Percentiles rank a stretch among this genome's conserved stretches.
Conservation (phyloP, 495 filamentous ascomycete species). For the Daldinia concentrica region DNA sequence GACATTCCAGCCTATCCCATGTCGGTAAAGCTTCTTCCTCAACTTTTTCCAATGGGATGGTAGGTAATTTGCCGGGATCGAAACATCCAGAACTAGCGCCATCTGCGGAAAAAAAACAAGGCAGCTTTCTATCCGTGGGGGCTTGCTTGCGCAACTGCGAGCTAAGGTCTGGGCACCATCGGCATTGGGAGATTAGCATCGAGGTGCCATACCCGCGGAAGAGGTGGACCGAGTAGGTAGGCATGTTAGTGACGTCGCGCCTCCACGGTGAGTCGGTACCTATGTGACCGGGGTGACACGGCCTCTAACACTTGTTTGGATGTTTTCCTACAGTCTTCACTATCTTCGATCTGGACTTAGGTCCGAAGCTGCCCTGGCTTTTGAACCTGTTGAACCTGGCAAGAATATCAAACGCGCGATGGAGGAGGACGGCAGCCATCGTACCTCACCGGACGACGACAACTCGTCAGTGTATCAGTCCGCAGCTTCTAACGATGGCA, state of each 20-base stretch:
- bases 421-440: conserved; percentile 37
- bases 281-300: conserved; percentile 24
- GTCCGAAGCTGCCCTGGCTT: conserved; percentile 8
- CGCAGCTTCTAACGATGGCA: conserved; percentile 26
- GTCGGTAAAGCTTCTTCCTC: conserved; percentile 20
- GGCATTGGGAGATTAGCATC: conserved; percentile 11
- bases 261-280: conserved; percentile 13
- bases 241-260: conserved; percentile 30
- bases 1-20: conserved; percentile 7
- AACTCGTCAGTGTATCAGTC: conserved; percentile 19
- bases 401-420: conserved; percentile 24
- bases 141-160: conserved; percentile 15
- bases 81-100: conserved; percentile 12
- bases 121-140: conserved; percentile 6
- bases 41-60: neutral
- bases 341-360: conserved; percentile 15
- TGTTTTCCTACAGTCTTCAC: conserved; percentile 15
- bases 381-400: conserved; percentile 13
- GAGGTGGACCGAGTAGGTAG: conserved; percentile 18
- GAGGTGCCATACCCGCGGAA: conserved; percentile 17
- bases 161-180: conserved; percentile 21
- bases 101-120: conserved; percentile 23
- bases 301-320: conserved; percentile 15
- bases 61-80: conserved; percentile 23
- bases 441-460: conserved; percentile 34